Base-by-base conservation (phyloP, 169 alveolate species). In the Ichthyophthirius multifiliis region DNA sequence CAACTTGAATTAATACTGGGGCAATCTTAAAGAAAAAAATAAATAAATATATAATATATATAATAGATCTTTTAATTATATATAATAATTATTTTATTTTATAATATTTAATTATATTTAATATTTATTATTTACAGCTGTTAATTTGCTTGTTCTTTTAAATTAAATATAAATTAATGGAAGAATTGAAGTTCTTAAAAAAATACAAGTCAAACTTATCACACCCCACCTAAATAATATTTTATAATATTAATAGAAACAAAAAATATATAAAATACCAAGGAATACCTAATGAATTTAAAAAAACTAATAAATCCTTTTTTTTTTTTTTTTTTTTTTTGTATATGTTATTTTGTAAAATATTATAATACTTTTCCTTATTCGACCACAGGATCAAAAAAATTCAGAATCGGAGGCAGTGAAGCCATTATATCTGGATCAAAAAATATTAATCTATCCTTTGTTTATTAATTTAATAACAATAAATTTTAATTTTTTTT, bases 381-480 rank as follows among this genome's bases (percentile, higher is more conserved):
- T 9, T 67, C 81, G 23, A 81, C 86, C 0, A 81, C 67, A 30
- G 86, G 86, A 48, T 81, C 86, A 48, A 81, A 67, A 7, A 13
- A 31, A 18, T 47, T 5, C 27, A 81, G 32, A 5, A 76, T 76
- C 2, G 76, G 65, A 9, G 86, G 86, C n/a, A 81, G 67, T 15
- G 71, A 37, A 12, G 86, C 86, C 86, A 81, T 81, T 13, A 81
- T 47, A 67, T 81, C 86, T 27, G 86, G 86, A 48, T 81, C 86
- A 32, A 81, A 81, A 81, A 67, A 81, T 62, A 81, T 73, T 5
- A 81, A 37, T 73, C 86, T 71, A 73, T 81, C 86, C 81, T 74
- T 9, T 30, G 1, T 20, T 7, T 13, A 20, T 30, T 1, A 7
- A 0, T 5, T 30, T 32, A 1, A 39, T 37, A 16, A 9, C 3